Conservation (phyloP, 2,329 filamentous ascomycete genomes). For the Sporothrix protearum region DNA sequence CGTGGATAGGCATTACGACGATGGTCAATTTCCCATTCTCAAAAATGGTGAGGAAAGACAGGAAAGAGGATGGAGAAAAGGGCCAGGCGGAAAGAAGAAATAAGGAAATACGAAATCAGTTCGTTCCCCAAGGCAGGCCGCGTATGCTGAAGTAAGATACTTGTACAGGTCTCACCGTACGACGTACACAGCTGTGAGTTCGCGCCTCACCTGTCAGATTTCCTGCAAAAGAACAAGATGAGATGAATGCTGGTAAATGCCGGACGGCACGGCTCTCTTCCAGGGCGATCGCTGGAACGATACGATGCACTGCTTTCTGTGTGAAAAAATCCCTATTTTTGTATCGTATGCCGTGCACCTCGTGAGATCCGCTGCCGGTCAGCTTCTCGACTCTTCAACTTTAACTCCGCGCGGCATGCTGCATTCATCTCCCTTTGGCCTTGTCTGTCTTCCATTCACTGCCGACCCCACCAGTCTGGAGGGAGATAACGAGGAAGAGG, state of each 20-base stretch:
- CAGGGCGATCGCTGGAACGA: not conserved
- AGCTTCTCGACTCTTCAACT: not conserved
- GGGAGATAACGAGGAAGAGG: constrained; percentile 2
- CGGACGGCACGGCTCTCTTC: not conserved
- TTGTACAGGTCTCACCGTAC: not conserved
- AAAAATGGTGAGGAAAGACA: not conserved
- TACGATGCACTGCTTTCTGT: not conserved
- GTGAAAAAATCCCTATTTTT: not conserved
- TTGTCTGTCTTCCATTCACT: not conserved
- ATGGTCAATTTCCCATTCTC: not conserved
- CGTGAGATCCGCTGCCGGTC: not conserved
- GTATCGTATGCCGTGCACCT: not conserved
- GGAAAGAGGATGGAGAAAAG: not conserved
- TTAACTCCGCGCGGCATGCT: not conserved
- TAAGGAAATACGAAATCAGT: not conserved
- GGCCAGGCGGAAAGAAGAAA: not conserved
- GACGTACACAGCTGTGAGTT: not conserved
- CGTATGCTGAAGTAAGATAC: not conserved
- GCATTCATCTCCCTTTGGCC: not conserved
- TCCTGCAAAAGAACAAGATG: not conserved
- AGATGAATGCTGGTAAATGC: not conserved
- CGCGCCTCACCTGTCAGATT: no score
- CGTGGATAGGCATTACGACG: constrained; percentile 2
- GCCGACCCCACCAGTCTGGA: constrained; percentile 1
- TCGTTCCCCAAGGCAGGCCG: not conserved